A percentile compares a stretch with the other conserved stretches of the same genome.
phyloP scores from a whole-genome alignment of 2,329 filamentous ascomycete genomes.

The Dactylellina haptotyla region DNA sequence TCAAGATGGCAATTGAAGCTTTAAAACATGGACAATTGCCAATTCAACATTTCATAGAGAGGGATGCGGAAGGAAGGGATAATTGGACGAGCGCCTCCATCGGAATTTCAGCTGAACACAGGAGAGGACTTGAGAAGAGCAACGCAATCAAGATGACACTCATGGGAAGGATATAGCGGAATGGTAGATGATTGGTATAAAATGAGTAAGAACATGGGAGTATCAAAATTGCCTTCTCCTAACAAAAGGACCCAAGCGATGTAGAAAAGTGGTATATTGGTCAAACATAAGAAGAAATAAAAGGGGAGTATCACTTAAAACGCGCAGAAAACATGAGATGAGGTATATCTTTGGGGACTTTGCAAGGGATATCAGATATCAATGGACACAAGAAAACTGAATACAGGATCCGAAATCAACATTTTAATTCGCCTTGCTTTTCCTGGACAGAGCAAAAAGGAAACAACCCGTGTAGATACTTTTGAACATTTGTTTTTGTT shows the following conservation, averaged over 20 bases:
- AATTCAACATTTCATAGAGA: slow-evolving; percentile 2
- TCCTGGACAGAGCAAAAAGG: slow-evolving; percentile 48
- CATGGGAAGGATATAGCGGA: slow-evolving; percentile 11
- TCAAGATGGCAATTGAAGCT: slow-evolving; percentile 18
- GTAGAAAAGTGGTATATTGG: slow-evolving; percentile 23
- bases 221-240: slow-evolving; percentile 8
- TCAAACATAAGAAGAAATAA: slow-evolving; percentile 19
- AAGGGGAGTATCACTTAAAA: slow-evolving; percentile 47
- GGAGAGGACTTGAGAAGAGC: background rate
- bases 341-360: slow-evolving; percentile 49
- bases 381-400: slow-evolving; percentile 22
- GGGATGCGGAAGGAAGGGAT: slow-evolving; percentile 8
- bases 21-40: slow-evolving; percentile 1
- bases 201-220: slow-evolving; percentile 27
- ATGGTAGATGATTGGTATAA: slow-evolving; percentile 45
- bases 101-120: background rate
- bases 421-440: slow-evolving; percentile 54
- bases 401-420: slow-evolving; percentile 50
- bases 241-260: slow-evolving; percentile 23
- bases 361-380: slow-evolving; percentile 50
- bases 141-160: background rate
- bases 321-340: slow-evolving; percentile 13
- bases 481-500: slow-evolving; percentile 51
- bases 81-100: background rate
- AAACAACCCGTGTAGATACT: slow-evolving; percentile 39